Evolutionary conservation across 1,284 basidiomycete species (phyloP).

Genomic region (Ustilago lituana): DNA sequence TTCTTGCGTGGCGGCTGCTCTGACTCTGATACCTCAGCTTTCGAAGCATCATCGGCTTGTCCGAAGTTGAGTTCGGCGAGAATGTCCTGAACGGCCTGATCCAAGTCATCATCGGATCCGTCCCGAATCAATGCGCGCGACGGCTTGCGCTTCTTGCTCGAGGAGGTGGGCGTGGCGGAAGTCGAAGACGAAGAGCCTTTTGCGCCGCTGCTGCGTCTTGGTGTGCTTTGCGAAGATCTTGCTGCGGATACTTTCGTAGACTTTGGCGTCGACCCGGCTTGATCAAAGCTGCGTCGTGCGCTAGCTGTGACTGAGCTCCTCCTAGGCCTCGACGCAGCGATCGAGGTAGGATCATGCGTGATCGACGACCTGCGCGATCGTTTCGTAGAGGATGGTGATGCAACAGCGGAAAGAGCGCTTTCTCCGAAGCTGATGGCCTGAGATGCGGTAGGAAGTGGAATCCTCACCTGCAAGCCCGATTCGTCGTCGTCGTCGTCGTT

Average conservation of each 20-base stretch:
- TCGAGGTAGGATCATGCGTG: slow-evolving; percentile 3
- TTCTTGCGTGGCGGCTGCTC: slow-evolving; percentile 39
- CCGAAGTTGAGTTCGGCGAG: slow-evolving; percentile 5
- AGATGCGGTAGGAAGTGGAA: slow-evolving; percentile 12
- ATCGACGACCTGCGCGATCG: slow-evolving; percentile 16
- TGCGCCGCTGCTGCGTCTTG: not conserved
- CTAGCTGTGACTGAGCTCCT: slow-evolving; percentile 13
- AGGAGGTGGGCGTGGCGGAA: slow-evolving; percentile 12
- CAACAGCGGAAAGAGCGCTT: slow-evolving; percentile 1
- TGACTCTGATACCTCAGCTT: slow-evolving; percentile 4
- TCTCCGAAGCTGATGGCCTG: slow-evolving; percentile 1
- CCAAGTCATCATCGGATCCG: slow-evolving; percentile 5
- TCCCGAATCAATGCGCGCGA: not conserved
- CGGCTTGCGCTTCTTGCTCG: slow-evolving; percentile 22
- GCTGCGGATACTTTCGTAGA: not conserved
- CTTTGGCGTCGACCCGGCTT: slow-evolving; percentile 3
- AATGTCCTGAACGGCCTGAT: slow-evolving; percentile 15
- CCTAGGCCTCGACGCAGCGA: slow-evolving; percentile 18
- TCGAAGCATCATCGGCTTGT: not conserved
- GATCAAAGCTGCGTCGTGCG: not conserved
- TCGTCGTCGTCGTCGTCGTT: not conserved
- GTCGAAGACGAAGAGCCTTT: not conserved
- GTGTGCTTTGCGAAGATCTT: slow-evolving; percentile 2
- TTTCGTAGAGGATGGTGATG: slow-evolving; percentile 12
- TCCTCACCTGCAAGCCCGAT: slow-evolving; percentile 8